A percentile compares a stretch with the other conserved stretches of the same genome.
These are phyloP conservation scores for Mucor lusitanicus DNA, from an alignment of 371 early-diverging fungal species.

Conservation along the genomic window DNA sequence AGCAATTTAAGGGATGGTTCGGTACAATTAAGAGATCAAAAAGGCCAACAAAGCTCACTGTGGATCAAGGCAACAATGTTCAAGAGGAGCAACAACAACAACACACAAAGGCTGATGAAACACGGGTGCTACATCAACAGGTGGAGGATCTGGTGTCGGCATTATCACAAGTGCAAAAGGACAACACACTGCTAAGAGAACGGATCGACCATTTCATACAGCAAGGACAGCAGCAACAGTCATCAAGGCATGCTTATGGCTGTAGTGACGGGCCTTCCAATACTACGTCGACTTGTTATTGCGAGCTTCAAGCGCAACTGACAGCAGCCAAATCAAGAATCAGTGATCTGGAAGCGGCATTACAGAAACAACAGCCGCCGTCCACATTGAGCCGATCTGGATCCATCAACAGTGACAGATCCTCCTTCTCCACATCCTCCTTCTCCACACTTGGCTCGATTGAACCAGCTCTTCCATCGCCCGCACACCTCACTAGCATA, in stretches of 20 bases:
- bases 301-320: not conserved
- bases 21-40: not conserved
- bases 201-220: not conserved
- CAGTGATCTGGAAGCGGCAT: not conserved
- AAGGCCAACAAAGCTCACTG: not conserved
- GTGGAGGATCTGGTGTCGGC: slow-evolving; percentile 62
- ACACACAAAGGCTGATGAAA: slow-evolving; percentile 36
- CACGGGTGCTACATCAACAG: slow-evolving; percentile 50
- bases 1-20: not conserved
- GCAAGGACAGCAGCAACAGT: not conserved
- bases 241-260: not conserved
- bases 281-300: not conserved
- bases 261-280: not conserved
- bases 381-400: not conserved
- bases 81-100: slow-evolving; percentile 11
- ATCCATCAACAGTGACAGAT: not conserved
- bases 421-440: not conserved
- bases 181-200: not conserved
- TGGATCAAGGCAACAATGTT: too few relatives aligned
- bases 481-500: not conserved
- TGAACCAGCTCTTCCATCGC: not conserved
- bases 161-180: slow-evolving; percentile 34
- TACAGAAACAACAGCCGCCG: not conserved
- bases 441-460: not conserved
- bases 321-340: not conserved